These are phyloP conservation scores for Erysimum cheiri DNA, from an alignment of 441 rosid species.

Conservation along the genomic window DNA sequence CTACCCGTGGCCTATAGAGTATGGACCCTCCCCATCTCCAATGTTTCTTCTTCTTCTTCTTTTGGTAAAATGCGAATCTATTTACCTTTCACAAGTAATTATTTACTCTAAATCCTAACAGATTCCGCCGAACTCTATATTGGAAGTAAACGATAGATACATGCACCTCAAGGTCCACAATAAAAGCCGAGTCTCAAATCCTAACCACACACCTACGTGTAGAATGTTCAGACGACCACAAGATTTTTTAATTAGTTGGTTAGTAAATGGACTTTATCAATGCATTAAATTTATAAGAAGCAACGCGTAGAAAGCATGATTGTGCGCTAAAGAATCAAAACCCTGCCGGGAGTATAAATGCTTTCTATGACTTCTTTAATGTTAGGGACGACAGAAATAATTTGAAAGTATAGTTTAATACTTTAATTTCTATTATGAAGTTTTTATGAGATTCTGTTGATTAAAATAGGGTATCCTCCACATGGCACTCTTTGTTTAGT, in stretches of 20 bases:
- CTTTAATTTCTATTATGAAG: constrained; percentile 2
- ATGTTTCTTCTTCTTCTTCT: constrained; percentile 4
- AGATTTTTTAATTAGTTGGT: constrained; percentile 28
- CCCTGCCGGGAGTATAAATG: constrained; percentile 28
- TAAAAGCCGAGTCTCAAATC: constrained; percentile 32
- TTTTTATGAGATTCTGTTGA: constrained; percentile 17
- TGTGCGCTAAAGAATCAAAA: constrained; percentile 29
- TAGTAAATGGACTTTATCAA: constrained; percentile 24
- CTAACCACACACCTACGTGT: constrained; percentile 32
- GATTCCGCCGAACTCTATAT: constrained; percentile 20
- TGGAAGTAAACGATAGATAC: constrained; percentile 41
- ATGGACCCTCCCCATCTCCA: constrained; percentile 35
- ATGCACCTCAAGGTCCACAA: constrained; percentile 35
- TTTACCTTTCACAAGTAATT: neutral
- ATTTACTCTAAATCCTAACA: constrained; percentile 9
- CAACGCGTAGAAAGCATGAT: constrained; percentile 27
- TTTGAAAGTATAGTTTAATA: constrained; percentile 5
- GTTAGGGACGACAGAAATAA: constrained; percentile 1
- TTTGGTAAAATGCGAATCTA: constrained; percentile 17
- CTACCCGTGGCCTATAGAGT: constrained; percentile 10
- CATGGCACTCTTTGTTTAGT: constrained; percentile 7
- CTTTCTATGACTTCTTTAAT: neutral
- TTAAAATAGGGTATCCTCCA: constrained; percentile 10
- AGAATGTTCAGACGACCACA: constrained; percentile 30
- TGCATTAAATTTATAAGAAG: constrained; percentile 11